These are phyloP conservation scores for Fusarium secorum DNA, from an alignment of 2,329 filamentous ascomycete species.

Conservation along the genomic window DNA sequence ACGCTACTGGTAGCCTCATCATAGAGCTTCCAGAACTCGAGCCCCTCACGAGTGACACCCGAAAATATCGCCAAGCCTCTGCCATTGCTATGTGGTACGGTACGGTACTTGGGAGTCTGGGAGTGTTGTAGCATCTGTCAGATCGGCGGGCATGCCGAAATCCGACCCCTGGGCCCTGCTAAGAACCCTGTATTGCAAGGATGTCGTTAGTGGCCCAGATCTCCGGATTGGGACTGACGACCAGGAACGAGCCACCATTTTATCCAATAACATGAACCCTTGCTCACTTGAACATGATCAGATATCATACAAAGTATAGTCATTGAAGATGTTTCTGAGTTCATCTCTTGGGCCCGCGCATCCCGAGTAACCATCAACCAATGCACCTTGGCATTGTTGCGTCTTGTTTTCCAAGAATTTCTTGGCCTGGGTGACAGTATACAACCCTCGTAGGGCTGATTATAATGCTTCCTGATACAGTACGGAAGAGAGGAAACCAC, in stretches of 20 bases:
- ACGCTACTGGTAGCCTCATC: background rate
- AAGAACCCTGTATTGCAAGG: conserved; percentile 21
- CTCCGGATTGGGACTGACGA: conserved; percentile 33
- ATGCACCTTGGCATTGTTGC: background rate
- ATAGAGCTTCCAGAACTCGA: conserved; percentile 1
- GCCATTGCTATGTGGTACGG: background rate
- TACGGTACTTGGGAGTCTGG: background rate
- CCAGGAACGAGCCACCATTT: conserved; percentile 28
- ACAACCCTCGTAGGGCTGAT: background rate
- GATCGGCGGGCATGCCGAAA: conserved; percentile 34
- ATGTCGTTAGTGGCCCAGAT: conserved; percentile 19
- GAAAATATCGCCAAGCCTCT: conserved; percentile 22
- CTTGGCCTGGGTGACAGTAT: background rate
- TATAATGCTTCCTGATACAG: background rate
- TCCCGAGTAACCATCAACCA: background rate
- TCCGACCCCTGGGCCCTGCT: conserved; percentile 39
- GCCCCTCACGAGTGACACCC: conserved; percentile 9
- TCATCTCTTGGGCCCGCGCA: background rate
- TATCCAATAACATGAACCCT: conserved; percentile 4
- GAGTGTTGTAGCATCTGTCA: conserved; percentile 2
- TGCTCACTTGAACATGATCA: background rate
- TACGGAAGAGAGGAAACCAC: background rate
- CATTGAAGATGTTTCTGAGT: background rate
- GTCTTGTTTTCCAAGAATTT: background rate
- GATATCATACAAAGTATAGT: background rate